These are phyloP conservation scores for Venturia pyrina DNA, from an alignment of 2,329 filamentous ascomycete species.

Conservation along the genomic window DNA sequence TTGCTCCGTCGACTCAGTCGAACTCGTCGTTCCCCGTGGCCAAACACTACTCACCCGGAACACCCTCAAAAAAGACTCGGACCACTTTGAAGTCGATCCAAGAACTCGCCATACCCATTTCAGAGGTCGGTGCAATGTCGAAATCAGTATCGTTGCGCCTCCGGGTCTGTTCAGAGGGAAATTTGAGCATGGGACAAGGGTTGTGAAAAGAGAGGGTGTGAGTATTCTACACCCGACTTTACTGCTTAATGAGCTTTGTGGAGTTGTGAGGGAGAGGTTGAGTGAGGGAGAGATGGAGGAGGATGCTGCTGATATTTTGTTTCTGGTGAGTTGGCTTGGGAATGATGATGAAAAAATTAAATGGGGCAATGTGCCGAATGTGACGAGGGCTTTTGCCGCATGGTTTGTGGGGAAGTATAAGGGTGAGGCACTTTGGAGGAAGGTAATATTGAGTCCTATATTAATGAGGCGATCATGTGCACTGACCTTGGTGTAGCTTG, in stretches of 20 bases:
- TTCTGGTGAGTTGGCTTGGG: neutral
- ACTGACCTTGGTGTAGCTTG: neutral
- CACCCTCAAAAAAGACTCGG: neutral
- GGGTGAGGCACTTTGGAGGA: neutral
- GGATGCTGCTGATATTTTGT: slow-evolving; percentile 1
- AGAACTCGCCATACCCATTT: neutral
- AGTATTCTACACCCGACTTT: neutral
- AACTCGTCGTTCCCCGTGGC: neutral
- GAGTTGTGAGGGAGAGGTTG: neutral
- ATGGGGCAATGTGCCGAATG: neutral
- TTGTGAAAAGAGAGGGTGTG: neutral
- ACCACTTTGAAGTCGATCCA: neutral
- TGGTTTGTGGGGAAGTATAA: neutral
- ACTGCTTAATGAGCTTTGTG: neutral
- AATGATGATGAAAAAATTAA: neutral
- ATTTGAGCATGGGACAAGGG: neutral
- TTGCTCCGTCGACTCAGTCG: neutral
- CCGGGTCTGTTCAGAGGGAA: neutral
- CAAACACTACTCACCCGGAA: neutral
- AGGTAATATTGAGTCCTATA: neutral
- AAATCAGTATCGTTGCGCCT: neutral
- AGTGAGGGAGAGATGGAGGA: neutral
- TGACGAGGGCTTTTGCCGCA: neutral
- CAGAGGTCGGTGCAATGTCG: neutral
- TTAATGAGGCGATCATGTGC: neutral